Evolutionary conservation across 176 grass and related monocot species (phyloP).

Genomic region (Thinopyrum elongatum): DNA sequence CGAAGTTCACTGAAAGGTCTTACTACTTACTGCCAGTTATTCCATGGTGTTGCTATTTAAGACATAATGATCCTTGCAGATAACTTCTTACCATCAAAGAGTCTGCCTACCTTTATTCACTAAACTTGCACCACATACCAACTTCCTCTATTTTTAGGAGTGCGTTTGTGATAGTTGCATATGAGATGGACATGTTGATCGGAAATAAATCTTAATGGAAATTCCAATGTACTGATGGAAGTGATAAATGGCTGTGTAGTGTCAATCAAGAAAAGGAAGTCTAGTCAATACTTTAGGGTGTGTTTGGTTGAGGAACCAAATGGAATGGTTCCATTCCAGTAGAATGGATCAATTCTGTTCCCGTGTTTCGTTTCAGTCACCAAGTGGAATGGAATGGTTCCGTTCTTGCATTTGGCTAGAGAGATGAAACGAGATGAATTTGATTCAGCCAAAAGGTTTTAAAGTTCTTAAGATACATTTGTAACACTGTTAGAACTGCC

Average conservation of each 20-base stretch:
- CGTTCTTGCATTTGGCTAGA: no score
- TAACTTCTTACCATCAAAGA: conserved; percentile 3
- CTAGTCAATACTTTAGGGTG: neutral
- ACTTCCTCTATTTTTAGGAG: conserved; percentile 13
- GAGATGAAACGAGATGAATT: no score
- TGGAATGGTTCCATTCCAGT: no score
- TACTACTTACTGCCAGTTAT: neutral
- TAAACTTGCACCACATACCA: conserved; percentile 12
- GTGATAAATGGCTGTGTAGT: neutral
- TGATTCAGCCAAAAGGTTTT: no score
- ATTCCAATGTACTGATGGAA: conserved; percentile 15
- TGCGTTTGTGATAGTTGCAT: neutral
- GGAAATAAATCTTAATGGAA: conserved; percentile 17
- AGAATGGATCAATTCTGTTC: no score
- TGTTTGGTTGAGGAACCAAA: no score
- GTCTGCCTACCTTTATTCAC: conserved; percentile 6
- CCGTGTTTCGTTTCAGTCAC: no score
- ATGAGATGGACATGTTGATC: conserved; percentile 7
- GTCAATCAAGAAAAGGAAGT: neutral
- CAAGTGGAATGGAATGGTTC: no score
- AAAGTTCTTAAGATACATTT: no score
- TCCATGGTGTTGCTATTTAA: conserved; percentile 18
- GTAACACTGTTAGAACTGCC: no score
- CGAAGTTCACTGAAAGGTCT: neutral
- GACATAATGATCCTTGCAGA: conserved; percentile 3